Evolutionary conservation across 2,329 filamentous ascomycete species (phyloP).

Genomic region (Stemphylium lycopersici): DNA sequence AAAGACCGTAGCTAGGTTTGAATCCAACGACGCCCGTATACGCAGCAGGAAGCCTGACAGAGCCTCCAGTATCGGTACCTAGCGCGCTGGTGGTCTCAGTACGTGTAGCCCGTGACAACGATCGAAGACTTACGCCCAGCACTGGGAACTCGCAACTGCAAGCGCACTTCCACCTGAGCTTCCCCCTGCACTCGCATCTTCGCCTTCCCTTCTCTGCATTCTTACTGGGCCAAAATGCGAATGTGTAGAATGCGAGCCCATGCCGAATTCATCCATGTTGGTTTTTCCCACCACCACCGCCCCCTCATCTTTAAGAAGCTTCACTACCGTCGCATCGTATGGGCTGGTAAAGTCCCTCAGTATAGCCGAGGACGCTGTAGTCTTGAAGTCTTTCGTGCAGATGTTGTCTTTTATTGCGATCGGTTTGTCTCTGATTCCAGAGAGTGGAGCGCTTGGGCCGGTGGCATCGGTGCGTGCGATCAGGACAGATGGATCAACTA

Average conservation of each 20-base stretch:
- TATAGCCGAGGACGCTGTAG: constrained; percentile 82
- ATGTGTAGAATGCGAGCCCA: constrained; percentile 81
- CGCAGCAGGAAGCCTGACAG: constrained; percentile 83
- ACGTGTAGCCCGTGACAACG: neutral
- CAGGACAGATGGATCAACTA: constrained; percentile 28
- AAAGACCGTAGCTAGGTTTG: constrained; percentile 88
- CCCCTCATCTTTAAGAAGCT: constrained; percentile 67
- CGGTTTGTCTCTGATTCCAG: neutral
- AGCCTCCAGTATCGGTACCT: constrained; percentile 93
- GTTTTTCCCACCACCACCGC: constrained; percentile 76
- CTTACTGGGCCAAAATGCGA: constrained; percentile 70
- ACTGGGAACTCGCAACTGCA: constrained; percentile 71
- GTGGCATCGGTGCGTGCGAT: constrained; percentile 28
- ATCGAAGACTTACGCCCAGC: constrained; percentile 58
- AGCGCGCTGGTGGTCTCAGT: constrained; percentile 62
- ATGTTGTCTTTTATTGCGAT: constrained; percentile 61
- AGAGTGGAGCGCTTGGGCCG: constrained; percentile 6
- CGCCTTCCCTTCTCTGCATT: constrained; percentile 53
- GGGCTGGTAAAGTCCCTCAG: constrained; percentile 73
- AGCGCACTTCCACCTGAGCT: constrained; percentile 94
- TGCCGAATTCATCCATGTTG: constrained; percentile 95
- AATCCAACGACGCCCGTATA: constrained; percentile 85
- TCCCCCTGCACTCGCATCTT: constrained; percentile 45
- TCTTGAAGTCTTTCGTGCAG: constrained; percentile 56
- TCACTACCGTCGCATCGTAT: constrained; percentile 81